Conservation (phyloP, 2,329 filamentous ascomycete genomes). For the Penicillium sp. region DNA sequence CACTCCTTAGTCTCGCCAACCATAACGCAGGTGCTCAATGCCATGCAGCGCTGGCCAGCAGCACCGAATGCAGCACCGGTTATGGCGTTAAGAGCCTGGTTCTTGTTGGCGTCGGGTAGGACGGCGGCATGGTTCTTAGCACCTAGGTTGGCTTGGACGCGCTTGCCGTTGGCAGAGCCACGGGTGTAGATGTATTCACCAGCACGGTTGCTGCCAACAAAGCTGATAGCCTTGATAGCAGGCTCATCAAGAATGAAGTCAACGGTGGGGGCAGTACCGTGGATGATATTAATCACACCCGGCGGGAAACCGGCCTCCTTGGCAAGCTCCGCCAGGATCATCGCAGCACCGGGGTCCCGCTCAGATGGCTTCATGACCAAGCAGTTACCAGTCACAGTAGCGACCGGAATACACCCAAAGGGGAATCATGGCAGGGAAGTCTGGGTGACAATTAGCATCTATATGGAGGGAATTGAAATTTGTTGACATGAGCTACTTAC, state of each 20-base stretch:
- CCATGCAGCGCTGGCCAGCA: conserved; percentile 70
- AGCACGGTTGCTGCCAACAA: conserved; percentile 67
- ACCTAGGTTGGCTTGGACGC: conserved; percentile 67
- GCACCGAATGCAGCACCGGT: conserved; percentile 67
- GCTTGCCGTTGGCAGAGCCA: conserved; percentile 68
- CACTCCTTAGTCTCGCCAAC: conserved; percentile 66
- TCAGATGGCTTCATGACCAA: conserved; percentile 66
- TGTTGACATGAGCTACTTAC: conserved; percentile 40
- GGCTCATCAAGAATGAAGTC: conserved; percentile 70
- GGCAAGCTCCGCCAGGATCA: conserved; percentile 65
- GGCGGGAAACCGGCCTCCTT: conserved; percentile 65
- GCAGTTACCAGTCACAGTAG: conserved; percentile 65
- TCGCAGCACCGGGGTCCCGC: conserved; percentile 63
- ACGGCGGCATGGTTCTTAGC: conserved; percentile 70
- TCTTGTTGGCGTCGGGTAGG: conserved; percentile 68
- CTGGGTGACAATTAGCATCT: conserved; percentile 36
- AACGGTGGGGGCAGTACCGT: conserved; percentile 64
- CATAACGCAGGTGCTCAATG: conserved; percentile 63
- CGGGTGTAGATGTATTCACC: conserved; percentile 69
- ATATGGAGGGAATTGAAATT: neutral
- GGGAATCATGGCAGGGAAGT: conserved; percentile 71
- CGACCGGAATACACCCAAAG: conserved; percentile 67
- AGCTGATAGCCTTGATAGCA: conserved; percentile 67
- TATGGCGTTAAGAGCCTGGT: conserved; percentile 66
- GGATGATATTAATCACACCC: conserved; percentile 66